A percentile compares a stretch with the other conserved stretches of the same genome.
These are phyloP conservation scores for Termitomyces sp. DNA, from an alignment of 768 basidiomycete genomes.

Conservation along the genomic window DNA sequence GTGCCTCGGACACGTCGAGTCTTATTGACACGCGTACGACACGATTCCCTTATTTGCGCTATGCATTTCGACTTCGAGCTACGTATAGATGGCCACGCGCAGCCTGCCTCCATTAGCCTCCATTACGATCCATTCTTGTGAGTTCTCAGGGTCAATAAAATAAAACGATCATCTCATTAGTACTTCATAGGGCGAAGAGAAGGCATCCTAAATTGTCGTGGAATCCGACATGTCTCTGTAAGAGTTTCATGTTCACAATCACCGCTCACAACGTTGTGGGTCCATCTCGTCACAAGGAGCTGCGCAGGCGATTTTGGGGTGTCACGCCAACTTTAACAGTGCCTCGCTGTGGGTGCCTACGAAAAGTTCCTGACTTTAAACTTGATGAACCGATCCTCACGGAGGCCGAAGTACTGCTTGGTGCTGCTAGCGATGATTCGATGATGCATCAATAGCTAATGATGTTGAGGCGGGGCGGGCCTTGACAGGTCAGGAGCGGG, in stretches of 20 bases:
- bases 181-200: not conserved
- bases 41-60: not conserved
- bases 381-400: not conserved
- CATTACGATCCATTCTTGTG: not conserved
- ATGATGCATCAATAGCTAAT: too few relatives aligned
- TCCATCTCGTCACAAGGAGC: not conserved
- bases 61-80: not conserved
- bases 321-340: not conserved
- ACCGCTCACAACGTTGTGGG: not conserved
- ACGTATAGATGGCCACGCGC: not conserved
- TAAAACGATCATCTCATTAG: not conserved
- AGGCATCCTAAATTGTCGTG: not conserved
- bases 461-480: too few relatives aligned
- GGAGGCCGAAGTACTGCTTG: too few relatives aligned
- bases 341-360: too few relatives aligned
- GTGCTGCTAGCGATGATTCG: too few relatives aligned
- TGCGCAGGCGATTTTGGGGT: not conserved
- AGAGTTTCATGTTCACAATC: not conserved
- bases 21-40: slow-evolving; percentile 1
- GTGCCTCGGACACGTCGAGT: not conserved
- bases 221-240: not conserved
- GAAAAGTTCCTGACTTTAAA: too few relatives aligned
- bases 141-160: not conserved
- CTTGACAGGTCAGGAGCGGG: too few relatives aligned
- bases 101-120: too few relatives aligned